Evolutionary conservation across 495 filamentous ascomycete species (phyloP).

Genomic region (Talaromyces ruber): DNA sequence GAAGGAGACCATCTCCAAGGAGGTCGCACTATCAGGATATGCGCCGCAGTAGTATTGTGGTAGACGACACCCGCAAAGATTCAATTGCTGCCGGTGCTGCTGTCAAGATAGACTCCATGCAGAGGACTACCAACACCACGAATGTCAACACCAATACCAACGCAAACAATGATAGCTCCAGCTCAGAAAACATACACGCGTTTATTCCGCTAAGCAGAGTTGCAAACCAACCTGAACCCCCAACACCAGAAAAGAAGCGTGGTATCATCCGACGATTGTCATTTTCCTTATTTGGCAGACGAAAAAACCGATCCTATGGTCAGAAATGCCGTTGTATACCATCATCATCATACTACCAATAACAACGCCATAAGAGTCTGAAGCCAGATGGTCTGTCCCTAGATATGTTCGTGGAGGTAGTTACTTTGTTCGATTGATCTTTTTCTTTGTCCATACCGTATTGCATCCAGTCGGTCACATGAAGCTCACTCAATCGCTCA

Average conservation of each 20-base stretch:
- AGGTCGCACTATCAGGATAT: neutral
- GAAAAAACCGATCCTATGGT: neutral
- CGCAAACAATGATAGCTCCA: neutral
- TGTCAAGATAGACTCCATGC: neutral
- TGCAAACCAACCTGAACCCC: neutral
- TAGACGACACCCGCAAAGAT: neutral
- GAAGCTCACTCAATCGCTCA: neutral
- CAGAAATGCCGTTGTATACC: neutral
- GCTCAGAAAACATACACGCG: neutral
- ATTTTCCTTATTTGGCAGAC: neutral
- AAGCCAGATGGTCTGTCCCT: neutral
- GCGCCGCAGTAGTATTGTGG: neutral
- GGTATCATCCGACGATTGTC: neutral
- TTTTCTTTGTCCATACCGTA: neutral
- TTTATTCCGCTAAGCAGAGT: neutral
- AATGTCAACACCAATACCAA: neutral
- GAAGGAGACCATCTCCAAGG: neutral
- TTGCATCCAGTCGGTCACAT: neutral
- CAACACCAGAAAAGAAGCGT: neutral
- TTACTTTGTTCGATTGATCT: neutral
- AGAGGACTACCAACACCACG: neutral
- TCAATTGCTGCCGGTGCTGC: neutral
- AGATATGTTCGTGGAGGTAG: neutral
- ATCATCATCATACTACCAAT: neutral
- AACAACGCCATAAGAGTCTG: neutral